Evolutionary conservation across 345 rosid genomes (phyloP), one percentile per base, ranked within the genome.

Genomic region (Hibiscus trionum): DNA sequence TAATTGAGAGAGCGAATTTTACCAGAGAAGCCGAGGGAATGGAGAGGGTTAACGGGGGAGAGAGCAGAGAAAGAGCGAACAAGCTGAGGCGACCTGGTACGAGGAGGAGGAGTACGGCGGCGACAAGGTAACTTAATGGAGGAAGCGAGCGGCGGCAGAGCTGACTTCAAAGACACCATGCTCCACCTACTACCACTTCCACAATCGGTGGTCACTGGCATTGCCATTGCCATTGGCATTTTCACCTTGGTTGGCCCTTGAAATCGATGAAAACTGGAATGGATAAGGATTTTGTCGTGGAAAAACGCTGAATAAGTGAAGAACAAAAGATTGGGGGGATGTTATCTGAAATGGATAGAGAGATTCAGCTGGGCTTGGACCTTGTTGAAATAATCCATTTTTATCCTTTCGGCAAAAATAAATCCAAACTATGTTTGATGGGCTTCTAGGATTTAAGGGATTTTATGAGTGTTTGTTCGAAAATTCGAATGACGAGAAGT

Each of bases 131-230:
- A 44, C 42, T 84, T 86, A 39, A 82, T 12, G 1, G 90, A 71
- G 66, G 82, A 53, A 24, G 78, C 64, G 29, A 61, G 53, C 39
- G 91, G 84, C n/a, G 97, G 93, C n/a, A 89, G 88, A 37, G 91
- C 86, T 62, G 91, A 80, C 65, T 69, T 77, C 33, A 93, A 83
- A 61, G 93, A 88, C 3, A 86, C 72, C 92, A 91, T 82, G 73
- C 78, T 84, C 98, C 96, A 93, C 55, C 81, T 75, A 26, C 78
- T 68, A 29, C 24, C 24, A 21, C 44, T 68, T n/a, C 60, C 77
- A 35, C 75, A 73, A 4, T 77, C 78, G 1, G 87, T 66, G 59
- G 90, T 65, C 69, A 73, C 70, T 52, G 86, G 83, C 80, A 77
- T 31, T 7, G 87, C 78, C 82, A 86, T 77, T 47, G 71, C 71